These are phyloP conservation scores for Zygnema circumcarinatum DNA, from an alignment of 139 green algal genomes.

Conservation along the genomic window DNA sequence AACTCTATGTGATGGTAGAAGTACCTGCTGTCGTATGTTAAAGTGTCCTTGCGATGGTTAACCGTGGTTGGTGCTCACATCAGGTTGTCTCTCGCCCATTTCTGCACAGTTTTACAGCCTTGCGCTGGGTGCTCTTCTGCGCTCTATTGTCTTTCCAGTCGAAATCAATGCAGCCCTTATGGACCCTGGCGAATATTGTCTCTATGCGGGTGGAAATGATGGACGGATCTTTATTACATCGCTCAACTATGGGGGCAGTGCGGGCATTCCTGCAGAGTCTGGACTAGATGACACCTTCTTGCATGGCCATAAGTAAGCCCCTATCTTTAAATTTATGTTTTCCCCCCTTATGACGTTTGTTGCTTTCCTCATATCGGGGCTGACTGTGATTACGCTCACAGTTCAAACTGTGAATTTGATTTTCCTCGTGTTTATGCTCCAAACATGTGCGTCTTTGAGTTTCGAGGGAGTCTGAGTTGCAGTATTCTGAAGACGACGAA, in stretches of 20 bases:
- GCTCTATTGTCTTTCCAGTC: slow-evolving; percentile 68
- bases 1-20: too few species aligned
- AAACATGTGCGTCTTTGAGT: too few species aligned
- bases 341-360: neutral
- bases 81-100: neutral
- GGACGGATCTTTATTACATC: slow-evolving; percentile 80
- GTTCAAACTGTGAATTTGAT: too few species aligned
- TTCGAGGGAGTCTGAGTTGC: too few species aligned
- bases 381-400: too few species aligned
- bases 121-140: slow-evolving; percentile 68
- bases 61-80: too few species aligned
- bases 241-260: slow-evolving; percentile 68
- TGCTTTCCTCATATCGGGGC: too few species aligned
- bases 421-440: too few species aligned
- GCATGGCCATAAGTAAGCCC: neutral
- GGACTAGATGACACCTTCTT: neutral
- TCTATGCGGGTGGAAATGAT: slow-evolving; percentile 79
- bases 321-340: neutral
- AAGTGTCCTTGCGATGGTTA: too few species aligned
- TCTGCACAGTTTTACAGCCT: slow-evolving; percentile 57
- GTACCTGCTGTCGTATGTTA: too few species aligned
- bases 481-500: too few species aligned
- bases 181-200: slow-evolving; percentile 76
- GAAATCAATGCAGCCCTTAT: slow-evolving; percentile 68
- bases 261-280: neutral